Evolutionary conservation across 805 yeast genomes (phyloP), one percentile per base, ranked within the genome.

Genomic region (Saccharomycopsis fermentans): DNA sequence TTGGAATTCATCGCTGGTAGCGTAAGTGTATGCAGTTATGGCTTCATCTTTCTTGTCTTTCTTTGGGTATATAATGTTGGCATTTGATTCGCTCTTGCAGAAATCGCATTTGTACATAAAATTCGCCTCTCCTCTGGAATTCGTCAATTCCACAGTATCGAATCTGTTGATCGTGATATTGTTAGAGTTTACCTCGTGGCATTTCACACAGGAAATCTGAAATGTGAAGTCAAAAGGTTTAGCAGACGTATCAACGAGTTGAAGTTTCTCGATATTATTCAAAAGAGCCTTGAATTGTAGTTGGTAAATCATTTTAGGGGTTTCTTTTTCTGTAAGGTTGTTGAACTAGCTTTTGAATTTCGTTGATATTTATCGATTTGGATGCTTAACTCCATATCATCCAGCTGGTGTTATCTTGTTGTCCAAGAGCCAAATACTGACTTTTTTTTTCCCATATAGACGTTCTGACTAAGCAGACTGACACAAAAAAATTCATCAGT

Each of bases 151-250:
- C 1, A 27, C 19, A 21, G 43, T 70, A 63, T 86, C 96, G 63
- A 78, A 80, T 58, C 81, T 72, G 69, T 87, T 86, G 66, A 91
- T 82, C 26, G 80, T 75, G 32, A 90, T 79, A 16, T 81, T 81
- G 64, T 90, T 87, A 21, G 79, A 80, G 69, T 92, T 96, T 6
- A 69, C 71, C 62, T 88, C 95, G 62, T 91, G 81, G 71, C 99
- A 92, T 43, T 79, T 77, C 1, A 86, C 83, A 69, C 99, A 92
- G 65, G 79, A 79, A 16, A 90, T 76, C 58, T 75, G 77, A 72
- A 92, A 89, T 1, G 86, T 78, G 70, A 85, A 92, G 63, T 86
- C 90, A 65, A 82, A 90, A 0, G 94, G 92, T 1, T 71, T 64
- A 11, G 73, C 75, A 2, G 77, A 74, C 0, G 82, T 70, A 66